Base-by-base conservation (phyloP, 2,329 filamentous ascomycete species). In the Penicillium sp. region DNA sequence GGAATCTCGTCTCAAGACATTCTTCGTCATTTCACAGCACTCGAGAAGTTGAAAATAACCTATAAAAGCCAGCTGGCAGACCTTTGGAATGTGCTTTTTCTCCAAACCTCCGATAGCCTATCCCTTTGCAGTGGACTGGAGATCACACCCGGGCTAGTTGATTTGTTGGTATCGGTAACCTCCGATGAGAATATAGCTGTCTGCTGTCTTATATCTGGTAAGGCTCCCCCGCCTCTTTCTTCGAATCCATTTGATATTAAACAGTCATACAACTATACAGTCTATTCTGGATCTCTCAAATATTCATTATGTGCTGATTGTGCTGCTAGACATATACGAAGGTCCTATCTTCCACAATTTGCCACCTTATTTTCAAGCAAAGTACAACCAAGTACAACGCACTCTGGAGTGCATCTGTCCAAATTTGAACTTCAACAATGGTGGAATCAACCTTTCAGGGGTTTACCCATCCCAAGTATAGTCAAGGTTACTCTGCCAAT, bases 401-500 rank as follows among this genome's bases (percentile, higher is more conserved):
- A 29, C 31, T 26, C 14, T 29, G 38, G 14, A 34, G 29, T 18
- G 20, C 10, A 13, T 51, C 14, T 44, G 26, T 13, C 7, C 4
- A 22, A 38, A 45, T n/a, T 44, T 20, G 32, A 18, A 34, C 16
- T 10, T 46, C 37, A n/a, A 53, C 14, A 16, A 61, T 37, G 45
- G 37, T 13, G 37, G 56, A 45, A 38, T 18, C n/a, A 26, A 29
- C 10, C 6, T 52, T 18, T 35, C 18, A 54, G 38, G 46, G 38
- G 3, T n/a, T 16, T 9, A 14, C 45, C 4, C 22, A 34, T 26
- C n/a, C 54, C 11, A 63, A 50, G 16, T 72, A 71, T 53, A 50
- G 63, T 20, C 60, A 55, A 32, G 73, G 70, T 14, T 78, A 79
- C 59, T 71, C 78, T 57, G 69, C 69, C n/a, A 73, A 79, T 53